These are phyloP conservation scores for Diatrype stigma DNA, from an alignment of 2,329 filamentous ascomycete species.

Conservation along the genomic window DNA sequence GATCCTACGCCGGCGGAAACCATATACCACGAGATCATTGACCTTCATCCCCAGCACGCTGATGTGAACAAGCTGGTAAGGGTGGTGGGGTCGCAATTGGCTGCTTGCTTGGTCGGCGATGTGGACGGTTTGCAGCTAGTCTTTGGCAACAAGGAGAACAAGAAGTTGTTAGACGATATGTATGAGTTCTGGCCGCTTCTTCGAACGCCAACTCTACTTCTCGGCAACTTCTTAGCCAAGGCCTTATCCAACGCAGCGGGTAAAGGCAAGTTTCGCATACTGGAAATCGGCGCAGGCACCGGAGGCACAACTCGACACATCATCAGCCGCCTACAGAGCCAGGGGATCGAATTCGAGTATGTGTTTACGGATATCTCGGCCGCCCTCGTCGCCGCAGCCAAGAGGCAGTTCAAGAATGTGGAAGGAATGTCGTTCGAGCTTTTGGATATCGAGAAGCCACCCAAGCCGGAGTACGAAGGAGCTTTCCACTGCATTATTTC, in stretches of 20 bases:
- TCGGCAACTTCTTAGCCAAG: conserved; percentile 28
- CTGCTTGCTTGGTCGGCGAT: conserved; percentile 26
- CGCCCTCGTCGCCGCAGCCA: conserved; percentile 26
- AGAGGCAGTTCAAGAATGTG: conserved; percentile 19
- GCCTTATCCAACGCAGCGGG: conserved; percentile 12
- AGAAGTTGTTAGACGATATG: conserved; percentile 30
- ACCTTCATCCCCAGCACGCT: too few species aligned
- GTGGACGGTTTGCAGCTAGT: conserved; percentile 34
- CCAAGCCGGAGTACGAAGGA: conserved; percentile 15
- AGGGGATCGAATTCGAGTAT: conserved; percentile 29
- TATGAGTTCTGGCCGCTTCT: conserved; percentile 34
- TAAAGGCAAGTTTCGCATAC: conserved; percentile 11
- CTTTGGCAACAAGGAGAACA: conserved; percentile 32
- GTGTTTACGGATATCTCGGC: conserved; percentile 36
- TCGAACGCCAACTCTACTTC: conserved; percentile 27
- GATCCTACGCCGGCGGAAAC: too few species aligned
- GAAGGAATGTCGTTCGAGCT: conserved; percentile 24
- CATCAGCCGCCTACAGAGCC: conserved; percentile 20
- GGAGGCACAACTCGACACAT: conserved; percentile 31
- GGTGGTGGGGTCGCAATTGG: conserved; percentile 19
- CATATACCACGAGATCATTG: too few species aligned
- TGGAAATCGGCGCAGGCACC: conserved; percentile 29
- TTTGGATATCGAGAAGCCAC: conserved; percentile 27
- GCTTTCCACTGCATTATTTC: conserved; percentile 30
- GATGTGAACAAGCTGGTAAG: too few species aligned